phyloP scores from a whole-genome alignment of 1,284 basidiomycete genomes.

The Porodaedalea pini region DNA sequence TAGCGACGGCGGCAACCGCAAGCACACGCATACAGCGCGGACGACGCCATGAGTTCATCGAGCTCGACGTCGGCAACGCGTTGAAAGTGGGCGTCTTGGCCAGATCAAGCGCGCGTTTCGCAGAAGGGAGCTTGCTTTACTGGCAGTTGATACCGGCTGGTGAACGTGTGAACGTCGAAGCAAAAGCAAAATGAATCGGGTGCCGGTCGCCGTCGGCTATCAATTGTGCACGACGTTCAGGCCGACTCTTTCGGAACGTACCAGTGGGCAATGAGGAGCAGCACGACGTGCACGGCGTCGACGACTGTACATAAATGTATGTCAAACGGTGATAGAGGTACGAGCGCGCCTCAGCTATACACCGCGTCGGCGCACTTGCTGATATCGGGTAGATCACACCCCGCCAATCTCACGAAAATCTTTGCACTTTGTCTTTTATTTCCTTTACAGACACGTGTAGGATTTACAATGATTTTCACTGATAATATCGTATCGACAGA shows the following conservation, averaged over 20 bases:
- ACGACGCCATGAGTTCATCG: not conserved
- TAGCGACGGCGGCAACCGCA: not conserved
- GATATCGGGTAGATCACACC: not conserved
- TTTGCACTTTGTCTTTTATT: not conserved
- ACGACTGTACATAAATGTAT: too few relatives aligned
- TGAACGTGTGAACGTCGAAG: too few relatives aligned
- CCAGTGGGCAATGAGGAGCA: too few relatives aligned
- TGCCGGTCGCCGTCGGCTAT: not conserved
- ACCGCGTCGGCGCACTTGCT: not conserved
- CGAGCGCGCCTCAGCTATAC: too few relatives aligned
- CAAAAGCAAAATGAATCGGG: too few relatives aligned
- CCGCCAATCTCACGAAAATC: not conserved
- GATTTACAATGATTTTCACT: not conserved
- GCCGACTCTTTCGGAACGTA: too few relatives aligned
- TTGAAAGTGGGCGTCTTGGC: not conserved
- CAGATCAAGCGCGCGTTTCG: not conserved
- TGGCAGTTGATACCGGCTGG: too few relatives aligned
- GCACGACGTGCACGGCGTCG: too few relatives aligned
- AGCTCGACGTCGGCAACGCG: not conserved
- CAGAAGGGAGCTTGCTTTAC: too few relatives aligned
- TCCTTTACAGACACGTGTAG: not conserved
- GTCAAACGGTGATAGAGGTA: too few relatives aligned
- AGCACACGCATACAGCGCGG: not conserved
- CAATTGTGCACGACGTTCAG: too few relatives aligned
- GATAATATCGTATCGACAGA: too few relatives aligned